Conservation (phyloP, 2,329 filamentous ascomycete genomes). For the Penicillium occitanis region DNA sequence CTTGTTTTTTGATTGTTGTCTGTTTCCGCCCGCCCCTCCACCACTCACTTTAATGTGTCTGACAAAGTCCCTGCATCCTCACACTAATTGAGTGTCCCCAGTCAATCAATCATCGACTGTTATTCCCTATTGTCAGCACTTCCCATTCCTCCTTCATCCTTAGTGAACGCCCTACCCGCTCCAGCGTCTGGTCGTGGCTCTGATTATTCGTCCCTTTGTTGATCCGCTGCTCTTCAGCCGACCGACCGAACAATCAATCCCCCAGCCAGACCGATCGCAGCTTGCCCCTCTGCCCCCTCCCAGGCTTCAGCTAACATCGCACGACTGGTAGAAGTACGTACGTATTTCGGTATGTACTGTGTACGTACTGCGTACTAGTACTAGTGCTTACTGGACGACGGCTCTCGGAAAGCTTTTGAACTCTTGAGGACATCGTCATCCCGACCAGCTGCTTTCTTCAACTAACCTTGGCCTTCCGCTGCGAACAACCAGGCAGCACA, state of each 20-base stretch:
- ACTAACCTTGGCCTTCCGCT: not conserved
- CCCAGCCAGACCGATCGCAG: not conserved
- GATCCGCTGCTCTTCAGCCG: conserved; percentile 8
- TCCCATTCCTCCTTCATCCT: not conserved
- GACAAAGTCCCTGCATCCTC: conserved; percentile 13
- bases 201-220: conserved; percentile 5
- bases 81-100: conserved; percentile 4
- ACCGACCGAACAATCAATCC: not conserved
- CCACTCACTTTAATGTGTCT: not conserved
- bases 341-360: not conserved
- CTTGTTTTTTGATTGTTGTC: not conserved
- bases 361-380: not conserved
- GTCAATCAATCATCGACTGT: not conserved
- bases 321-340: not conserved
- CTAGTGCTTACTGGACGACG: conserved; percentile 6
- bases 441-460: not conserved
- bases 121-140: not conserved
- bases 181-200: conserved; percentile 5
- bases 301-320: not conserved
- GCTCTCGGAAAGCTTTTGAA: not conserved
- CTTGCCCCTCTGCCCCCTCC: not conserved
- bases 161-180: conserved; percentile 14
- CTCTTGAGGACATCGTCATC: not conserved
- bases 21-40: conserved; percentile 11
- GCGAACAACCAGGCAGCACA: not conserved